These are phyloP conservation scores for Monilinia laxa DNA, from an alignment of 2,329 filamentous ascomycete genomes.

Conservation along the genomic window DNA sequence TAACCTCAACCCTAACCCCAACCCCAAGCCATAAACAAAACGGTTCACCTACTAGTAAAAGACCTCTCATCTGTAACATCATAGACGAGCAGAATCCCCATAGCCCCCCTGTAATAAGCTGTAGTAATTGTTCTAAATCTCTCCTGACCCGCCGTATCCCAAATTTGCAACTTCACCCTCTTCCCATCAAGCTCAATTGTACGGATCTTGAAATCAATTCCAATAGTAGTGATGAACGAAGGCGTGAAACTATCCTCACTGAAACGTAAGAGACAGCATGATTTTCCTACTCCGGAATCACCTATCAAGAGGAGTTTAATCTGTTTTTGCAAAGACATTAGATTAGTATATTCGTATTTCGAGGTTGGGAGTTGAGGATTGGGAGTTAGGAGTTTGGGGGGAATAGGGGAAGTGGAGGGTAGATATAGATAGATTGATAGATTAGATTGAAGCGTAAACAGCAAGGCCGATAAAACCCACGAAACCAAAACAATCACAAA, in stretches of 20 bases:
- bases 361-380: background rate
- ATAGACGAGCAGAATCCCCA: constrained; percentile 97
- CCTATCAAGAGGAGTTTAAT: constrained; percentile 99
- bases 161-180: constrained; percentile 98
- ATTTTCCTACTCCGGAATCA: constrained; percentile 99
- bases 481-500: background rate
- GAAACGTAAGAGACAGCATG: constrained; percentile 94
- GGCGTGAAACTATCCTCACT: constrained; percentile 99
- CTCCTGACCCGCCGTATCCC: constrained; percentile 98
- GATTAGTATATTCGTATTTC: background rate
- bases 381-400: background rate
- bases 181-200: constrained; percentile 99
- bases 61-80: constrained; percentile 99
- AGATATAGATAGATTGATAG: constrained; percentile 5
- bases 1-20: no score
- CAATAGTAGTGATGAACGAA: constrained; percentile 99
- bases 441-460: constrained; percentile 1
- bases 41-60: constrained; percentile 74
- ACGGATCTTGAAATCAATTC: constrained; percentile 99
- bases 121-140: constrained; percentile 98
- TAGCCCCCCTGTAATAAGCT: constrained; percentile 96
- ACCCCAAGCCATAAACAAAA: constrained; percentile 1
- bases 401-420: constrained; percentile 15
- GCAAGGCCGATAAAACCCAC: background rate
- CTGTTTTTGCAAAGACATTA: constrained; percentile 27